Base-by-base conservation (phyloP, 768 basidiomycete species). In the Sarcomyxa edulis region DNA sequence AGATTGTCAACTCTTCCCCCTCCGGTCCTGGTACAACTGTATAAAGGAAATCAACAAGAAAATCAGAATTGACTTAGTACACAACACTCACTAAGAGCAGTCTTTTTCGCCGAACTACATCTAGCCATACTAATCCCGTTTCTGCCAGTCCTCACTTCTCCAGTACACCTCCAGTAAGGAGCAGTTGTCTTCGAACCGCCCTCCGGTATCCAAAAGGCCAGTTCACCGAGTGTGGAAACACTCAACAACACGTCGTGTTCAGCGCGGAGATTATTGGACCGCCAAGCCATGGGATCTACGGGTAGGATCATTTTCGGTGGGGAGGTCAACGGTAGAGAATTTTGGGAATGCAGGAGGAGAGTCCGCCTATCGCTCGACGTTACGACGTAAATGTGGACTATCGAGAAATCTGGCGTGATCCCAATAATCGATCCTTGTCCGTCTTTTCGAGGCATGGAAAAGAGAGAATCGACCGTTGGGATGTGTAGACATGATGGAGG, bases 101-200 rank as follows among this genome's bases (percentile, higher is more conserved):
- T 89, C 60, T 95, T 95, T 60, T 92, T 92, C 8, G 85, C 81
- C 6, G 90, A 89, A 56, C 90, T 95, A 55, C 92, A 95, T 28
- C 84, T 70, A 11, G 83, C 91, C 57, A 75, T 81, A 42, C 65
- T 68, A 39, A 94, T 76, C 2, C 69, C 71, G 31, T 56, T 71
- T 41, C 81, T 71, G 0, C 77, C 79, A 8, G 93, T 95, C 42
- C 71, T 72, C 5, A 95, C 85, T 37, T 60, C 72, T 7, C 90
- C 84, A 15, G 84, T 85, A 46, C 78, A 78, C 48, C 63, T 70
- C 85, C 86, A 88, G 2, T 55, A 59, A 7, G 49, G 37, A n/a
- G n/a, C n/a, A n/a, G n/a, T n/a, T n/a, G n/a, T n/a, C 7, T 46
- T 50, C n/a, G 46, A 30, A 39, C 50, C 47, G 15, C 63, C 62